These are phyloP conservation scores for Apiosordaria backusii DNA, from an alignment of 495 filamentous ascomycete species.

Conservation along the genomic window DNA sequence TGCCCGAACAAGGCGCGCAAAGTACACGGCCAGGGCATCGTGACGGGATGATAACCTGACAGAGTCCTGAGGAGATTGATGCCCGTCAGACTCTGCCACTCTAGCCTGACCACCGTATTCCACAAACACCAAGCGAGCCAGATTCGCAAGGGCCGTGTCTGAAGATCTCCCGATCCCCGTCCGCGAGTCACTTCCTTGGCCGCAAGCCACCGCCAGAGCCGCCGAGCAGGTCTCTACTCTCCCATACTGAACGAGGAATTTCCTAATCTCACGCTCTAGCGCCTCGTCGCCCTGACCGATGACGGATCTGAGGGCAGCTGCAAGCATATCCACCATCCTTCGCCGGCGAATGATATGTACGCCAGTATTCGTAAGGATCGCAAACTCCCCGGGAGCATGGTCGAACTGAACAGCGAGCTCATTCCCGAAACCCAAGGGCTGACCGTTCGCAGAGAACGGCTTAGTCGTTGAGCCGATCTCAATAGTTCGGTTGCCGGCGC, in stretches of 20 bases:
- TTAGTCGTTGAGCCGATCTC: slow-evolving; percentile 71
- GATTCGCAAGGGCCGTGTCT: slow-evolving; percentile 79
- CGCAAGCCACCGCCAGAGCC: slow-evolving; percentile 93
- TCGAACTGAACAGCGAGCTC: slow-evolving; percentile 94
- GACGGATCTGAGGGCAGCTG: slow-evolving; percentile 60
- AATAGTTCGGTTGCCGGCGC: slow-evolving; percentile 56
- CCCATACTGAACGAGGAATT: slow-evolving; percentile 79
- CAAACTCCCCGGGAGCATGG: slow-evolving; percentile 71
- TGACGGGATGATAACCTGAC: slow-evolving; percentile 86
- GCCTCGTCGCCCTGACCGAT: slow-evolving; percentile 71
- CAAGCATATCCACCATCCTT: slow-evolving; percentile 90
- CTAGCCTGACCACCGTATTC: slow-evolving; percentile 81
- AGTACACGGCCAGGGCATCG: slow-evolving; percentile 80
- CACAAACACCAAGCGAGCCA: slow-evolving; percentile 81
- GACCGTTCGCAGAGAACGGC: slow-evolving; percentile 62
- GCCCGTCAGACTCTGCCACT: slow-evolving; percentile 70
- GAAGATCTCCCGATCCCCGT: slow-evolving; percentile 65
- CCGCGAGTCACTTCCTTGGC: slow-evolving; percentile 73
- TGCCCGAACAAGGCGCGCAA: slow-evolving; percentile 75
- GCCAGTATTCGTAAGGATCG: slow-evolving; percentile 84
- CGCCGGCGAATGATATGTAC: slow-evolving; percentile 79
- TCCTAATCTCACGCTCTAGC: slow-evolving; percentile 71
- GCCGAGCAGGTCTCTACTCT: slow-evolving; percentile 81
- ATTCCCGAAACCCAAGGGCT: slow-evolving; percentile 84
- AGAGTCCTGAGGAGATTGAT: slow-evolving; percentile 61